Percentiles rank a stretch among this genome's conserved stretches.
Evolutionary conservation across 164 flowering plant genomes (phyloP).

Genomic region (Magnolia officinalis): DNA sequence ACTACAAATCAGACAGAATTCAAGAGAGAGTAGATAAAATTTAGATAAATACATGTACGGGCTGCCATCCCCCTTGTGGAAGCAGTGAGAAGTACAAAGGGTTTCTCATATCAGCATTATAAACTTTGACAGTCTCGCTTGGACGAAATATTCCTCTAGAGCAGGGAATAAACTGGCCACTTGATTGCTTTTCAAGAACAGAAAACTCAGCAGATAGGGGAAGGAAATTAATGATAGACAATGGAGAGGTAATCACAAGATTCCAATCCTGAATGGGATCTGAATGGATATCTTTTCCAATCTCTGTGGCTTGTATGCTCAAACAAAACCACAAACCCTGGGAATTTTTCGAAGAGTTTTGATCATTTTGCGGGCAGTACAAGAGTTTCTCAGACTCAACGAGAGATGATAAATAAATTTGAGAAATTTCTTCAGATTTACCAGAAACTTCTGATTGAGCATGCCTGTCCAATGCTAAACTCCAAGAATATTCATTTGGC

Average conservation of each 20-base stretch:
- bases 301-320: conserved; percentile 67
- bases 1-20: background rate
- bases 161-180: conserved; percentile 57
- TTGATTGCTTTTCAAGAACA: conserved; percentile 64
- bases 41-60: conserved; percentile 50
- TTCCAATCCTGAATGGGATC: conserved; percentile 89
- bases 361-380: conserved; percentile 50
- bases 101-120: conserved; percentile 63
- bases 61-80: conserved; percentile 91
- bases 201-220: conserved; percentile 76
- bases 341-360: conserved; percentile 49
- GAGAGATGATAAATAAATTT: conserved; percentile 63
- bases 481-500: conserved; percentile 66
- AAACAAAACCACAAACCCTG: conserved; percentile 72
- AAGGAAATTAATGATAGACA: conserved; percentile 68
- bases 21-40: background rate
- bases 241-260: conserved; percentile 64
- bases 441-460: conserved; percentile 24
- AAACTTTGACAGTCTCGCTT: conserved; percentile 58
- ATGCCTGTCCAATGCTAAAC: conserved; percentile 48
- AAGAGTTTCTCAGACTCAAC: conserved; percentile 64
- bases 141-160: conserved; percentile 65
- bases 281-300: conserved; percentile 78
- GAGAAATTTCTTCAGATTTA: conserved; percentile 31
- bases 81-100: conserved; percentile 76